Conservation (phyloP, 345 rosid genomes). For the Corchorus capsularis region DNA sequence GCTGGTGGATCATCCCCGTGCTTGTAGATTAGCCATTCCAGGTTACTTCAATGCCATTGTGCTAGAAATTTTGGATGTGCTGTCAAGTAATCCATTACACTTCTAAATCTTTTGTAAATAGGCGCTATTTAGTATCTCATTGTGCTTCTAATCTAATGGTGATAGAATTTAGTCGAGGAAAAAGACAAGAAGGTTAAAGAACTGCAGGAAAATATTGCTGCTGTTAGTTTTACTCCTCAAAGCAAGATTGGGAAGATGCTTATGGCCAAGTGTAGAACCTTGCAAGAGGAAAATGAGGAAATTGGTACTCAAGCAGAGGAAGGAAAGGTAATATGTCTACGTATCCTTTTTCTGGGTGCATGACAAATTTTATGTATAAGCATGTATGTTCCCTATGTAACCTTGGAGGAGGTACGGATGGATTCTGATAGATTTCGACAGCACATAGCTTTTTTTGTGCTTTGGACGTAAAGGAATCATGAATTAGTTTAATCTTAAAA, state of each 20-base stretch:
- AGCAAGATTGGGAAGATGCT: constrained; percentile 96
- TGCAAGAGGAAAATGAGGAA: constrained; percentile 98
- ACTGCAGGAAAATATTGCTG: constrained; percentile 86
- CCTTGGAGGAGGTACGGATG: background rate
- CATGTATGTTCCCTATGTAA: background rate
- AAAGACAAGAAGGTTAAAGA: constrained; percentile 96
- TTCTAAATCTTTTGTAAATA: background rate
- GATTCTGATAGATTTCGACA: background rate
- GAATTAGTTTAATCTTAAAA: no score
- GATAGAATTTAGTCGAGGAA: constrained; percentile 88
- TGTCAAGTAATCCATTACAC: background rate
- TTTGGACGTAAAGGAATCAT: background rate
- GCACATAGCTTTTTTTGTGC: constrained; percentile 7
- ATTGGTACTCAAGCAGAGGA: constrained; percentile 94
- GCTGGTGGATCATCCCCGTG: background rate
- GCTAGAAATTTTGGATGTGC: background rate
- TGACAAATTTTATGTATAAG: background rate
- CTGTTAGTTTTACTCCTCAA: constrained; percentile 83
- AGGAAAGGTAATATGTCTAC: constrained; percentile 70
- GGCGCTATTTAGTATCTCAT: background rate
- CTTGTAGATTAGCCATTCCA: background rate
- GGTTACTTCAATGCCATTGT: background rate
- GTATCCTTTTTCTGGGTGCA: constrained; percentile 4
- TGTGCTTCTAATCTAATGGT: constrained; percentile 8
- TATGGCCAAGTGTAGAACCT: constrained; percentile 90